Conservation (phyloP, 169 alveolate species). For the Plasmodium reichenowi region DNA sequence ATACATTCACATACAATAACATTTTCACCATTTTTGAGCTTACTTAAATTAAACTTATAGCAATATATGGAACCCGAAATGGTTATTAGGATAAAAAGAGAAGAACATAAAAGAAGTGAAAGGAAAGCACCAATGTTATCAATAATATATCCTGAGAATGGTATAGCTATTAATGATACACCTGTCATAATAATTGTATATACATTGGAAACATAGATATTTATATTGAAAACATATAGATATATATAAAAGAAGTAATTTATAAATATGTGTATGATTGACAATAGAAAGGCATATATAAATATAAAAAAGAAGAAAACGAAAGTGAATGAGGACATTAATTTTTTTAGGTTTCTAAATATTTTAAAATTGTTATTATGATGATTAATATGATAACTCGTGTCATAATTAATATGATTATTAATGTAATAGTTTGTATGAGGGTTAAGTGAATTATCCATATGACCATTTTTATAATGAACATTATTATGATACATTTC, state of each 20-base stretch:
- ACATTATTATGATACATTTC: too few species aligned
- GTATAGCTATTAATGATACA: conserved; percentile 69
- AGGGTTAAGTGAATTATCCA: too few species aligned
- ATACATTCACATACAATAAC: background rate
- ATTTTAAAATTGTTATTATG: conserved; percentile 6
- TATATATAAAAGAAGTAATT: conserved; percentile 73
- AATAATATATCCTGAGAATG: conserved; percentile 70
- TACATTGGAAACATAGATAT: conserved; percentile 55
- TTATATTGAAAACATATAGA: conserved; percentile 58
- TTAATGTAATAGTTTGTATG: too few species aligned
- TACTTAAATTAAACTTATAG: conserved; percentile 49
- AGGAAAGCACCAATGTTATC: conserved; percentile 67
- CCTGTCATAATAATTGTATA: conserved; percentile 62
- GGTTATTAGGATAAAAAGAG: conserved; percentile 53
- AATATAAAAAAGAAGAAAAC: conserved; percentile 64
- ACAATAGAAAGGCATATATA: conserved; percentile 60
- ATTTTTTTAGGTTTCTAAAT: conserved; percentile 23
- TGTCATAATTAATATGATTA: too few species aligned
- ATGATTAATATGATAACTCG: background rate
- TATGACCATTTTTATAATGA: too few species aligned
- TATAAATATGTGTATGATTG: conserved; percentile 65
- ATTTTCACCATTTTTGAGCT: background rate
- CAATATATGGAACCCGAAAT: conserved; percentile 72
- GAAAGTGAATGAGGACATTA: conserved; percentile 57
- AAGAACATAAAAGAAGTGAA: conserved; percentile 66